Base-by-base conservation (phyloP, 2,329 filamentous ascomycete genomes). In the Aspergillus pseudotamarii region DNA sequence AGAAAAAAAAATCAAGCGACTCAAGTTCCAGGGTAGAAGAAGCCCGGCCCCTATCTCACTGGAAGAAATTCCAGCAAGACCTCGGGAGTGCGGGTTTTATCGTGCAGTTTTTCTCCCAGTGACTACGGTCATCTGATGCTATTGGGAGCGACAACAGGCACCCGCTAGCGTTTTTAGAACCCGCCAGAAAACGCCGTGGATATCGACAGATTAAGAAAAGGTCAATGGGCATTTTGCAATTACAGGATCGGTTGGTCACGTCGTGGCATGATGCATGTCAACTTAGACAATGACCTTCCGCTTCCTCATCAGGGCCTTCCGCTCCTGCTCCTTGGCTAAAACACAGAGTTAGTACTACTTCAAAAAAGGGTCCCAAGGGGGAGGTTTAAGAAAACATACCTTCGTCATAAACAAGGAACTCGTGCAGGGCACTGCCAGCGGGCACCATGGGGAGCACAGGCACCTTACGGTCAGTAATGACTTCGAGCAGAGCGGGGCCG, bases 391-490 rank as follows among this genome's bases (percentile, higher is more conserved):
- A 45, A 10, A 62, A 75, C 88, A 79, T 84, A 90, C 88, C 86
- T 82, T 88, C 85, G 78, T 96, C 93, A 80, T 92, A 97, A 21
- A 94, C 86, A 75, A 98, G 84, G 81, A 98, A 97, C 80, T 98
- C 95, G 76, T 98, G 93, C 72, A 99, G 84, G 64, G 86, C 94
- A 66, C 87, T 90, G 43, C 95, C 95, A 45, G 88, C 90, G 4
- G 94, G 94, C 54, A 99, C 95, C 95, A 98, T 98, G 43, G 95
- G 95, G 73, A 98, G 82, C n/a, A 99, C 94, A 54, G 94, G 94
- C 30, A 82, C 81, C 75, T 83, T 90, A 76, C 87, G 86, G 79
- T 98, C 95, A 4, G 92, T 95, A 58, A 97, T 85, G 59, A 99
- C 91, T 82, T 98, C 94, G 64, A 99, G 84, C 67, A 98, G 85